Conservation (phyloP, 23 red algal species). For the Chondrus crispus region DNA sequence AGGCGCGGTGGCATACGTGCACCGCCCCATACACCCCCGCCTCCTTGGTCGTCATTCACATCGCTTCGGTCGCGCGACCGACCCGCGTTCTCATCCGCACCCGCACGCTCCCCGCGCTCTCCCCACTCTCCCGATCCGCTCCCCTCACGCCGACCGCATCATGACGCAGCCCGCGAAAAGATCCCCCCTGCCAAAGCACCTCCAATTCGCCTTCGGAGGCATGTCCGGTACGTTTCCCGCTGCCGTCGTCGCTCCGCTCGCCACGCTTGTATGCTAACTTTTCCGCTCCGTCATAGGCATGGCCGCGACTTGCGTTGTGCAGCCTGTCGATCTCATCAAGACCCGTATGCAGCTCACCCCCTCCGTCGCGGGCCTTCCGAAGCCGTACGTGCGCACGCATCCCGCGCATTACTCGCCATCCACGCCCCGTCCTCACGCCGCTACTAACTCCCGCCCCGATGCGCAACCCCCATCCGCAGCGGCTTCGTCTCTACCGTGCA, state of each 20-base stretch:
- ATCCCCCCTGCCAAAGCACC: slow-evolving; percentile 59
- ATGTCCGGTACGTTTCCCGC: slow-evolving; percentile 24
- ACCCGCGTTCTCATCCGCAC: not conserved
- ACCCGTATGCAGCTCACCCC: slow-evolving; percentile 89
- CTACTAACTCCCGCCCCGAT: not conserved
- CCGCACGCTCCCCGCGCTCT: not conserved
- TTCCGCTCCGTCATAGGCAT: slow-evolving; percentile 54
- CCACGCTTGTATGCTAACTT: not conserved
- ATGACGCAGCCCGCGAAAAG: not conserved
- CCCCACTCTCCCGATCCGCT: too few relatives aligned
- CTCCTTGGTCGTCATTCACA: not conserved
- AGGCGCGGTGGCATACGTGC: not conserved
- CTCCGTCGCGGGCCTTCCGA: slow-evolving; percentile 15
- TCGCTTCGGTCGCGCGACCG: not conserved
- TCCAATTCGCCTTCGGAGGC: slow-evolving; percentile 95
- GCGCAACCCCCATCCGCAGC: too few relatives aligned
- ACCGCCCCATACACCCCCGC: not conserved
- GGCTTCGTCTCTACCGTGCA: slow-evolving; percentile 60
- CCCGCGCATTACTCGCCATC: not conserved
- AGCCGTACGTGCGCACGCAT: slow-evolving; percentile 42
- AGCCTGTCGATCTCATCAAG: slow-evolving; percentile 94
- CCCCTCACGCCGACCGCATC: not conserved
- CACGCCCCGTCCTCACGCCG: not conserved
- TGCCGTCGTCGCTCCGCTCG: not conserved
- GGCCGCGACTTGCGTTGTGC: slow-evolving; percentile 88